Evolutionary conservation across 148 eudicot genomes (phyloP).

Genomic region (Cornus florida): DNA sequence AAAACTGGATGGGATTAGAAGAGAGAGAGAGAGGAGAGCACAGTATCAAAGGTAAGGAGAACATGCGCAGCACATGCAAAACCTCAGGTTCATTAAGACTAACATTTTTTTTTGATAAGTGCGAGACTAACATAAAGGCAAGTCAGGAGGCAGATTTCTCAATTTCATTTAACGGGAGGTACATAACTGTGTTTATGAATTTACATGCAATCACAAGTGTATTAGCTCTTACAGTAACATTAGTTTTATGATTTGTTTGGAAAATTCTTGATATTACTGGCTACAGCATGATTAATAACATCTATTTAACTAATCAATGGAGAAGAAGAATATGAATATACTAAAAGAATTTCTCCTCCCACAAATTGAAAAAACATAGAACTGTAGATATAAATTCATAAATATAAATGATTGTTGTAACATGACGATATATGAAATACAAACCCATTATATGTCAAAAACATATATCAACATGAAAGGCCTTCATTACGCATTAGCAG

Average conservation of each 20-base stretch:
- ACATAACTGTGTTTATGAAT: background rate
- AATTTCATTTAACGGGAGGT: background rate
- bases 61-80: background rate
- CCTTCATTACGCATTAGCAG: background rate
- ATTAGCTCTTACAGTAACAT: background rate
- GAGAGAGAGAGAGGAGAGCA: background rate
- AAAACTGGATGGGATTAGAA: background rate
- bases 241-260: background rate
- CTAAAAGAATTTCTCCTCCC: no score
- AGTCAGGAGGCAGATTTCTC: constrained; percentile 10
- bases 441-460: background rate
- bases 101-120: background rate
- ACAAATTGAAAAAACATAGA: no score
- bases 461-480: background rate
- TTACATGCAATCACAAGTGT: background rate
- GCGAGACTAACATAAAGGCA: background rate
- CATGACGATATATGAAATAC: background rate
- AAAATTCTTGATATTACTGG: background rate
- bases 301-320: background rate
- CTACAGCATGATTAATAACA: background rate
- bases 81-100: background rate
- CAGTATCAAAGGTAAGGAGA: background rate
- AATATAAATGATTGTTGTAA: no score
- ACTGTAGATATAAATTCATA: no score
- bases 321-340: no score